A percentile compares a stretch with the other conserved stretches of the same genome.
Conservation (phyloP, 257 asterid species). For the Ballota nigra region DNA sequence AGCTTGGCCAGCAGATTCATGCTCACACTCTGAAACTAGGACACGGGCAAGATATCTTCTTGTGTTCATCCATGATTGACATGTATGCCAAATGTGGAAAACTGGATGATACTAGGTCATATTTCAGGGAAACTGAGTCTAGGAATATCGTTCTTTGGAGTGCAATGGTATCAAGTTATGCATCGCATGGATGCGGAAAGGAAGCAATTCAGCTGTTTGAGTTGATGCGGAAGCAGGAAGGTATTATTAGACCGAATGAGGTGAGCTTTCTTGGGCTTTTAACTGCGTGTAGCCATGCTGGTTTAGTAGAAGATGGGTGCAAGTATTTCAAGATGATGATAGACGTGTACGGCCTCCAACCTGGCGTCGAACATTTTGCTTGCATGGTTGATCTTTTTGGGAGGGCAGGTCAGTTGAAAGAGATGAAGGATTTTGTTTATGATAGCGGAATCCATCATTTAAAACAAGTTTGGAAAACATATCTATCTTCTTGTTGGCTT, state of each 20-base stretch:
- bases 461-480: slow-evolving; percentile 58
- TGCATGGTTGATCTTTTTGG: slow-evolving; percentile 80
- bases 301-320: slow-evolving; percentile 68
- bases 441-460: slow-evolving; percentile 42
- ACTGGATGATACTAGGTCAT: slow-evolving; percentile 45
- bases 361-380: slow-evolving; percentile 52
- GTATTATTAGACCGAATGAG: slow-evolving; percentile 50
- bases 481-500: slow-evolving; percentile 56
- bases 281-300: slow-evolving; percentile 76
- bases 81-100: slow-evolving; percentile 86
- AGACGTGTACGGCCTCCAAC: slow-evolving; percentile 41
- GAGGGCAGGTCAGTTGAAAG: slow-evolving; percentile 60
- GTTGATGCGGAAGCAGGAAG: slow-evolving; percentile 46
- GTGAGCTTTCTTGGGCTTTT: slow-evolving; percentile 64
- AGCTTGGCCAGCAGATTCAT: slow-evolving; percentile 78
- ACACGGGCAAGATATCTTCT: slow-evolving; percentile 41
- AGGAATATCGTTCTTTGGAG: slow-evolving; percentile 66
- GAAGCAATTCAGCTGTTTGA: slow-evolving; percentile 62
- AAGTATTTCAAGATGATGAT: slow-evolving; percentile 63
- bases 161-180: slow-evolving; percentile 63
- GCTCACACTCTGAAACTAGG: slow-evolving; percentile 53
- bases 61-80: slow-evolving; percentile 59
- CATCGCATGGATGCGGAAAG: slow-evolving; percentile 54
- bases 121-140: slow-evolving; percentile 41
- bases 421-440: slow-evolving; percentile 50